Percentiles rank a stretch among this genome's conserved stretches.
phyloP scores from a whole-genome alignment of 1,284 basidiomycete species.

The Heterobasidion irregulare region DNA sequence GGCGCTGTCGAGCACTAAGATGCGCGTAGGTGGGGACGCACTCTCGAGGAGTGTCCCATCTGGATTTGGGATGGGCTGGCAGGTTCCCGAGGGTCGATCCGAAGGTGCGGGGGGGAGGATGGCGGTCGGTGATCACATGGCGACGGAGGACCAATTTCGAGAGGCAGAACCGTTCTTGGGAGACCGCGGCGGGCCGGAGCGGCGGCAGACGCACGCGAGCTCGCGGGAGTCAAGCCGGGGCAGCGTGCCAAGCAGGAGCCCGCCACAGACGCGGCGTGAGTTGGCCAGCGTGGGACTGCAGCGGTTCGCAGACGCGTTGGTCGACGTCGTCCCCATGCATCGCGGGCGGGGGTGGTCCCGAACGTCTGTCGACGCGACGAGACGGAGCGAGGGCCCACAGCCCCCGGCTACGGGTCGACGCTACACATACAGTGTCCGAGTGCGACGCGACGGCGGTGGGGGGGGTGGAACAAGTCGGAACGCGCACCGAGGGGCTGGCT shows the following conservation, averaged over 20 bases:
- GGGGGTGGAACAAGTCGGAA: too few species aligned
- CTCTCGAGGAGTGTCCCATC: background rate
- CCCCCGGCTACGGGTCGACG: too few species aligned
- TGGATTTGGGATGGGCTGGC: background rate
- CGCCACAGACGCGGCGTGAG: conserved; percentile 1
- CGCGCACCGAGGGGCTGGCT: too few species aligned
- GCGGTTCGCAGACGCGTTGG: background rate
- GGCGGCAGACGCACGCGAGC: background rate
- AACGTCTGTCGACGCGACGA: too few species aligned
- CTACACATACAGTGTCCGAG: too few species aligned
- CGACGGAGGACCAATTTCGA: background rate
- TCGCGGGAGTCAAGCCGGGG: background rate
- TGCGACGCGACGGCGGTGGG: too few species aligned
- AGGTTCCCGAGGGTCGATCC: background rate
- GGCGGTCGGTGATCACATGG: background rate
- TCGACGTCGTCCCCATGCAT: too few species aligned
- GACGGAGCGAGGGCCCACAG: too few species aligned
- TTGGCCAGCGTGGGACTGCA: conserved; percentile 1
- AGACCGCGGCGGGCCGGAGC: background rate
- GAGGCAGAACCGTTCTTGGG: background rate
- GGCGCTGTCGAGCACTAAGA: too few species aligned
- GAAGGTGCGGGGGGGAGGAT: background rate
- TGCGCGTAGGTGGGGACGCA: too few species aligned
- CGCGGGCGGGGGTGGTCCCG: too few species aligned
- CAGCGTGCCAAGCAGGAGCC: background rate